A percentile compares a stretch with the other conserved stretches of the same genome.
These are phyloP conservation scores for Stephanodiscus triporus DNA, from an alignment of 108 stramenopile species.

Conservation along the genomic window DNA sequence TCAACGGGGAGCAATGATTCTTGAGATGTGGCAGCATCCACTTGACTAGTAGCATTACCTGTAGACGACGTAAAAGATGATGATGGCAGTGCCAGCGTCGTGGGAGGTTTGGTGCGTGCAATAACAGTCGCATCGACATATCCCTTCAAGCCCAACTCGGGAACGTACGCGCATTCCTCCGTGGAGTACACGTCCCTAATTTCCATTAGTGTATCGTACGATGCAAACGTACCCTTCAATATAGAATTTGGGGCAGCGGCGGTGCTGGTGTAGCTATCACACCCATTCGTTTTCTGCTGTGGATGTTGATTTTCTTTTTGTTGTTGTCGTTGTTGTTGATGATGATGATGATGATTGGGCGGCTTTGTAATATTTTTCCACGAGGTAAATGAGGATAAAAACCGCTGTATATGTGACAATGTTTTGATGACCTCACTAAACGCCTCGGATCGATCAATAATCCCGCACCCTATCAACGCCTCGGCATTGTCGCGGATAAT, in stretches of 20 bases:
- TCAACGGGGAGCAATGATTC: constrained; percentile 70
- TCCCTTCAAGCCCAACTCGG: constrained; percentile 86
- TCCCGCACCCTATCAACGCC: constrained; percentile 67
- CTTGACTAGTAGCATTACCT: not conserved
- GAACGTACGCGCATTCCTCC: constrained; percentile 74
- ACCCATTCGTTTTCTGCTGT: not conserved
- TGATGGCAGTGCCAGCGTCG: not conserved
- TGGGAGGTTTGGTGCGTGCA: constrained; percentile 50
- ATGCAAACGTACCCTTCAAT: constrained; percentile 44
- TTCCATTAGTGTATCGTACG: constrained; percentile 26
- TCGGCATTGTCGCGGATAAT: constrained; percentile 73
- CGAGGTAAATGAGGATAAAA: constrained; percentile 60
- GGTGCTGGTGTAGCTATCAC: not conserved
- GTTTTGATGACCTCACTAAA: constrained; percentile 65
- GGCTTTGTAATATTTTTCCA: constrained; percentile 21
- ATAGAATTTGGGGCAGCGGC: not conserved
- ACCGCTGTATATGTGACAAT: constrained; percentile 67
- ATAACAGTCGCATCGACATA: constrained; percentile 78
- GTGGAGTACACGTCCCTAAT: constrained; percentile 45
- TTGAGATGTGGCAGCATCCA: constrained; percentile 6
- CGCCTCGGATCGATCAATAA: constrained; percentile 57
- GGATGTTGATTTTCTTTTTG: constrained; percentile 3
- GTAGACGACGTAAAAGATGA: not conserved
- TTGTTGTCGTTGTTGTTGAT: no score
- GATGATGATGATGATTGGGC: no score